Evolutionary conservation across 228 moss, liverwort and hornwort genomes (phyloP), one percentile per base, ranked within the genome.

Genomic region (Sphagnum magellanicum): DNA sequence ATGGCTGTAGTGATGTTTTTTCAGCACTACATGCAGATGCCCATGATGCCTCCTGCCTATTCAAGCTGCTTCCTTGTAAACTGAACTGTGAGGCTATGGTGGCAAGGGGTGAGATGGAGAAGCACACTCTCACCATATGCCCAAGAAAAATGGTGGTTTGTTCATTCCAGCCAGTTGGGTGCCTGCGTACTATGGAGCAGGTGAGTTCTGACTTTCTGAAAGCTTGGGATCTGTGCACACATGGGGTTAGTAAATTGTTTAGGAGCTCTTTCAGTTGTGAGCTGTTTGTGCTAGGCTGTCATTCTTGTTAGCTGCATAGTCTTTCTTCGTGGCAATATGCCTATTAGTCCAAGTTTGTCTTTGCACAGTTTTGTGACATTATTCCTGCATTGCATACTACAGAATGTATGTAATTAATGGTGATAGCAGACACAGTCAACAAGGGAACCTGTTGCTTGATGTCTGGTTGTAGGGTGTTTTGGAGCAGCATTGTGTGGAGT

Each of bases 401-500:
- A 3, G 32, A 32, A 32, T 32, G 32, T 32, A 32, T 32, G 32
- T 32, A 32, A 32, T 32, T 3, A 32, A 32, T 32, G 32, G 32
- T 32, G 32, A 32, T 32, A 3, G 32, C 32, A 32, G 32, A 32
- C 32, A 32, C 1, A 32, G 1, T 32, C 32, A 32, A 32, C 32
- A 55, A 55, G 55, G 55, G 55, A 12, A 12, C 9, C 55, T 55
- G 12, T 55, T 8, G 55, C 12, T 8, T 8, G 9, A 17, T 48
- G 53, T 15, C 14, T 67, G 60, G 67, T 47, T 49, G 59, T 69
- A 78, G 69, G 59, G 59, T 17, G 63, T 73, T 17, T 63, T 73
- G 73, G 73, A 78, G 61, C 16, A 73, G 48, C 77, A 78, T 51
- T 78, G 77, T 73, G 68, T 71, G 69, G 69, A 63, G 49, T 73